These are phyloP conservation scores for Yamadazyma atmosphaerica DNA, from an alignment of 1,139 yeast species.

Conservation along the genomic window DNA sequence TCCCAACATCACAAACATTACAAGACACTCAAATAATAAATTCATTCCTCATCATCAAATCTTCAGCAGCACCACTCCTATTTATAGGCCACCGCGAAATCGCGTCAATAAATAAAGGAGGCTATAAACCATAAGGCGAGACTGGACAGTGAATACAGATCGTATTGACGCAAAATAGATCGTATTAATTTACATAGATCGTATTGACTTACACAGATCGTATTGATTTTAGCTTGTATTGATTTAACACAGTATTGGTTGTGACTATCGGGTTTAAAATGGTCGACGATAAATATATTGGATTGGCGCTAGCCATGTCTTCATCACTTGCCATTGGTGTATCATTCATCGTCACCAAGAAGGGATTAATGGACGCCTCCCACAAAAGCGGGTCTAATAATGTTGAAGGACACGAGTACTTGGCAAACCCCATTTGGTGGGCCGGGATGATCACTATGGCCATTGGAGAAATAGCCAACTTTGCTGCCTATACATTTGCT, in stretches of 20 bases:
- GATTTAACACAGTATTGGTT: too few species aligned
- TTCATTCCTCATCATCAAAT: too few species aligned
- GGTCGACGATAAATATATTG: slow-evolving; percentile 83
- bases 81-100: too few species aligned
- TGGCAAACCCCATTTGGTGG: slow-evolving; percentile 92
- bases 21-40: too few species aligned
- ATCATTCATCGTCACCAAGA: slow-evolving; percentile 85
- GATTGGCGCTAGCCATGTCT: slow-evolving; percentile 83
- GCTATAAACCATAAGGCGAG: too few species aligned
- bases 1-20: too few species aligned
- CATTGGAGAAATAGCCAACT: slow-evolving; percentile 86
- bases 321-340: slow-evolving; percentile 90
- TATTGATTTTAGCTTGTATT: neutral
- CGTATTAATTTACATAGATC: too few species aligned
- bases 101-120: too few species aligned
- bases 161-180: too few species aligned
- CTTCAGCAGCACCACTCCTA: too few species aligned
- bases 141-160: too few species aligned
- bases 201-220: neutral
- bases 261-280: too few species aligned
- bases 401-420: slow-evolving; percentile 72
- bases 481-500: slow-evolving; percentile 94
- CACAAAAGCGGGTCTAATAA: slow-evolving; percentile 58
- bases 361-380: slow-evolving; percentile 77
- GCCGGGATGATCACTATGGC: slow-evolving; percentile 93